Base-by-base conservation (phyloP, 306 rosid genomes). In the Begonia fuchsioides region DNA sequence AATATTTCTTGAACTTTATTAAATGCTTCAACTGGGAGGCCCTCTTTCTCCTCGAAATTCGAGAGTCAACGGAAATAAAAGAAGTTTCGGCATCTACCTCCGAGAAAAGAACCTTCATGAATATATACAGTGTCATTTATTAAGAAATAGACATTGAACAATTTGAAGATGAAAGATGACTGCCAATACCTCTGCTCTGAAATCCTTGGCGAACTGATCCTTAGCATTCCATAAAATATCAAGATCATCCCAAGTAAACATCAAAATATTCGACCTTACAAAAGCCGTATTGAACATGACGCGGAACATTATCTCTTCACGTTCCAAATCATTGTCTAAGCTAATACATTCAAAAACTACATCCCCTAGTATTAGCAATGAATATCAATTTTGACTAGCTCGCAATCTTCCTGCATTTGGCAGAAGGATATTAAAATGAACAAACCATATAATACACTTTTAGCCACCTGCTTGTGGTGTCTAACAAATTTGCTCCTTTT, bases 221-320 rank as follows among this genome's bases (percentile, higher is more conserved):
- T 77, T 82, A 49, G 59, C 63, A 61, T 77, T 75, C 98, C 98
- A 92, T 54, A 82, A 48, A 44, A 78, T 68, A 69, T 92, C 98
- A 55, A 92, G 73, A 55, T 92, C 98, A 46, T 92, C 96, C 50
- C 94, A 83, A 60, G 77, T 92, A 58, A 92, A 87, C 77, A 92
- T 92, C 76, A 92, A 78, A 76, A 92, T 92, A 65, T 92, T 92
- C 53, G 98, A 92, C 57, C 94, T 72, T 57, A 92, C 86, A 76
- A 86, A 92, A 57, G 96, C 93, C 6, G 98, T 82, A 70, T 92
- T 92, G 63, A 92, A 92, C 96, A 92, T 92, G 63, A 82, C 80
- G 10, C 94, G 92, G 54, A 92, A 86, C 87, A 92, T 68, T 94
- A 86, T 92, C 66, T 77, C 55, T 70, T 92, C 98, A 17, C 72